Conservation (phyloP, 1,284 basidiomycete species). For the Leucoagaricus sp. region DNA sequence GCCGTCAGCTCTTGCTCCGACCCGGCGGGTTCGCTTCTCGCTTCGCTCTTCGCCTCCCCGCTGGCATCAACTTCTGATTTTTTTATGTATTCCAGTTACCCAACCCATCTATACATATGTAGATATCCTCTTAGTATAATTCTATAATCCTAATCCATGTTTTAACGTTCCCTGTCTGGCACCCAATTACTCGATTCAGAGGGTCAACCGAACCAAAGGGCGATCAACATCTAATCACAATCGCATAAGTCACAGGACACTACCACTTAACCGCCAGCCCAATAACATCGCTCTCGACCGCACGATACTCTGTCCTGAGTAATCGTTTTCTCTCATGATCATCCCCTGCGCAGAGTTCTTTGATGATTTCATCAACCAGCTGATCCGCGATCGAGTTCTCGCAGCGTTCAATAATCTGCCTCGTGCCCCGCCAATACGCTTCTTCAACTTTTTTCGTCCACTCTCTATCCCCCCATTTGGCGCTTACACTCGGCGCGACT, state of each 20-base stretch:
- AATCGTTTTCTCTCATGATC: conserved; percentile 34
- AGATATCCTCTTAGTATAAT: conserved; percentile 7
- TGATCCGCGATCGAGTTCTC: conserved; percentile 36
- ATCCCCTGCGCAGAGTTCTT: conserved; percentile 26
- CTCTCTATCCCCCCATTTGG: conserved; percentile 74
- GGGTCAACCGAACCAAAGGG: background rate
- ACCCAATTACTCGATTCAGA: background rate
- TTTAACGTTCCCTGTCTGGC: background rate
- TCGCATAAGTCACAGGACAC: conserved; percentile 21
- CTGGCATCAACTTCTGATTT: conserved; percentile 6
- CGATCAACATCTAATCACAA: background rate
- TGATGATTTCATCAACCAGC: conserved; percentile 37
- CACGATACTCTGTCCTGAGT: conserved; percentile 84
- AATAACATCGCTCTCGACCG: conserved; percentile 86
- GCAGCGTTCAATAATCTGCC: background rate
- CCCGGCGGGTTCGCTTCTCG: conserved; percentile 6
- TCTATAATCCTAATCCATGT: conserved; percentile 9
- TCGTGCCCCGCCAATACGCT: conserved; percentile 64
- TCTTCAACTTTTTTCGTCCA: conserved; percentile 81
- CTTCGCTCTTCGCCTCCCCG: background rate
- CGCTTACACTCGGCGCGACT: conserved; percentile 33
- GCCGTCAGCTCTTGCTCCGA: conserved; percentile 10
- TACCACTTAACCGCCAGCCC: conserved; percentile 86
- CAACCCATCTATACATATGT: conserved; percentile 8
- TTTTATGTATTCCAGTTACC: conserved; percentile 12